phyloP scores from a whole-genome alignment of 345 rosid genomes.

The Salix brachista region DNA sequence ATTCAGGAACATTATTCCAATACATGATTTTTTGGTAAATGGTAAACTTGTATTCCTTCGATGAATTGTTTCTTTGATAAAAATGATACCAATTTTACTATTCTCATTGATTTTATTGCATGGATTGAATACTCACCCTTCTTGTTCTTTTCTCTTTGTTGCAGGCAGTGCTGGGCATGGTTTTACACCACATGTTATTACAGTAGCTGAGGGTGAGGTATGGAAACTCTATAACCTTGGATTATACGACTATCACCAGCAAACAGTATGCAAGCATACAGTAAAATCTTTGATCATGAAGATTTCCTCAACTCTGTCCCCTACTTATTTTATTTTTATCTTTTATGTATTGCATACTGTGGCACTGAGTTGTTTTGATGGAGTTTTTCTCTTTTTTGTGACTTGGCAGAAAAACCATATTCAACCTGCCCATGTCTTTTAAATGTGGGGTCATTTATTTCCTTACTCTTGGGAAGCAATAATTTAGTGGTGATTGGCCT shows the following conservation, averaged over 20 bases:
- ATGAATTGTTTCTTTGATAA: background rate
- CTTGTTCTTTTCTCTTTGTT: constrained; percentile 16
- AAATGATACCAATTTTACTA: background rate
- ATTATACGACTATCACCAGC: background rate
- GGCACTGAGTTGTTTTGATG: background rate
- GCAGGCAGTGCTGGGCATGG: constrained; percentile 72
- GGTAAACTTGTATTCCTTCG: background rate
- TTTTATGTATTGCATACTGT: background rate
- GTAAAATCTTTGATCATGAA: background rate
- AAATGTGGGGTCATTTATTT: background rate
- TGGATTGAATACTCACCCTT: constrained; percentile 1
- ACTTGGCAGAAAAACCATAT: background rate
- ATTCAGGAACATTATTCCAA: background rate
- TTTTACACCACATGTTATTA: constrained; percentile 70
- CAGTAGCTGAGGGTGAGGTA: constrained; percentile 84
- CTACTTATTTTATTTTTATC: background rate
- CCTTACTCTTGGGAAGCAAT: background rate
- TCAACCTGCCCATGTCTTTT: background rate
- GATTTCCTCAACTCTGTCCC: background rate
- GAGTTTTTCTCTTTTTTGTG: background rate
- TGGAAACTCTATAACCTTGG: constrained; percentile 10
- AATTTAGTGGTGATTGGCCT: background rate
- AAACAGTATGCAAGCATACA: background rate
- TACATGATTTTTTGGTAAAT: background rate
- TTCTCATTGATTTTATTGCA: background rate